Conservation (phyloP, 192 early-diverging fungal genomes). For the Coemansia sp. region DNA sequence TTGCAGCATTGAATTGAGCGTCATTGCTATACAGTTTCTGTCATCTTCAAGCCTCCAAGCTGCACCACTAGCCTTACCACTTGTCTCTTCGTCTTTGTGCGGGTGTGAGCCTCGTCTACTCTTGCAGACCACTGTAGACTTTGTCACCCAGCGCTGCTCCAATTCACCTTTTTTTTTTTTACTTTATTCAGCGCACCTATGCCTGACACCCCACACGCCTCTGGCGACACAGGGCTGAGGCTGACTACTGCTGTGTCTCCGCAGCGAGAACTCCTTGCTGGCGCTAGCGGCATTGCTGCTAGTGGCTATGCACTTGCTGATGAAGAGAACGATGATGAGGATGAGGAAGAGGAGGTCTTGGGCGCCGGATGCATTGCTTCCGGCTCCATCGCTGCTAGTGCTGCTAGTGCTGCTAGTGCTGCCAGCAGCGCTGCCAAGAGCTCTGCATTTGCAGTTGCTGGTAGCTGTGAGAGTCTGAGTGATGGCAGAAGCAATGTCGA, state of each 20-base stretch:
- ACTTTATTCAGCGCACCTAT: background rate
- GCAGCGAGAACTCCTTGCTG: background rate
- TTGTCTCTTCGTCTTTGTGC: too few species aligned
- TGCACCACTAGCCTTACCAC: too few species aligned
- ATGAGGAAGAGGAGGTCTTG: constrained; percentile 33
- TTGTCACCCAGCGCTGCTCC: background rate
- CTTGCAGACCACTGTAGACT: background rate
- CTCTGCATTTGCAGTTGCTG: background rate
- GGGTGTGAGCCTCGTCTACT: too few species aligned
- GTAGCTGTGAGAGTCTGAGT: background rate
- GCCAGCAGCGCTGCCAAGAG: background rate
- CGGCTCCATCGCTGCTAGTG: too few species aligned
- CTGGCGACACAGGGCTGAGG: constrained; percentile 3
- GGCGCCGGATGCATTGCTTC: constrained; percentile 20
- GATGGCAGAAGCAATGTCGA: background rate
- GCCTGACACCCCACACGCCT: constrained; percentile 1
- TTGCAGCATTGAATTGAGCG: too few species aligned
- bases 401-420: too few species aligned
- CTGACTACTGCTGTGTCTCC: background rate
- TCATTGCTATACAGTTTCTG: too few species aligned
- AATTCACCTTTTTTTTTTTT: background rate
- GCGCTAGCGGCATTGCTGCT: background rate
- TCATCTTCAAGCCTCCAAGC: too few species aligned
- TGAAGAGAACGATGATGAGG: constrained; percentile 3
- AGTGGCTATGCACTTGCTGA: background rate